Conservation (phyloP, 2,329 filamentous ascomycete species). For the Pseudonectria buxi region DNA sequence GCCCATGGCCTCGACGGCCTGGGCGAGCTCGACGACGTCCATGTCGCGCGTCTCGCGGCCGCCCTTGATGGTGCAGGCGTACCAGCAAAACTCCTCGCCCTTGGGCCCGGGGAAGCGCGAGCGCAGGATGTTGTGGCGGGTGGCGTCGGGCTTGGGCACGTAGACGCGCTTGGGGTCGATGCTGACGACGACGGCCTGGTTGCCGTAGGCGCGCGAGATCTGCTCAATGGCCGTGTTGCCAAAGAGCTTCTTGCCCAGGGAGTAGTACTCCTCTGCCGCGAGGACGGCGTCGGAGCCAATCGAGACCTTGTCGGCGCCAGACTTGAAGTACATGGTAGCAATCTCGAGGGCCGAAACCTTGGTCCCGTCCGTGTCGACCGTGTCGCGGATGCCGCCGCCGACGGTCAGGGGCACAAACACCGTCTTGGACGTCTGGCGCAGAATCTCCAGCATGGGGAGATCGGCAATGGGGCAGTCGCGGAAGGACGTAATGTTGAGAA, state of each 20-base stretch:
- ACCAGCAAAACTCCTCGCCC: conserved; percentile 85
- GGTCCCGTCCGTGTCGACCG: conserved; percentile 79
- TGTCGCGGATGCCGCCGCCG: conserved; percentile 91
- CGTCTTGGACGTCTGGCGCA: conserved; percentile 77
- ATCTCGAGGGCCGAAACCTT: conserved; percentile 86
- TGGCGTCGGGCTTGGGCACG: conserved; percentile 64
- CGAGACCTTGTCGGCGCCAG: conserved; percentile 93
- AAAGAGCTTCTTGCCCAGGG: conserved; percentile 57
- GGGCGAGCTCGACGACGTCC: conserved; percentile 81
- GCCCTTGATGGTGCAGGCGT: conserved; percentile 94
- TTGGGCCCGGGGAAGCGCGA: conserved; percentile 64
- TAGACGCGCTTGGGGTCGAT: conserved; percentile 92
- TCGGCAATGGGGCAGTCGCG: conserved; percentile 89
- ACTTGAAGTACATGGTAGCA: conserved; percentile 95
- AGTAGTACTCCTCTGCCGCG: conserved; percentile 87
- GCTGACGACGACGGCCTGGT: conserved; percentile 93
- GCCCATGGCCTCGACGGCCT: conserved; percentile 92
- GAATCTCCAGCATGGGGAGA: conserved; percentile 90
- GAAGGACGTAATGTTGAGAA: conserved; percentile 97
- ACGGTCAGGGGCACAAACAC: conserved; percentile 96
- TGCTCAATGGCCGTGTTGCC: conserved; percentile 91
- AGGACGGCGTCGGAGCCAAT: conserved; percentile 92
- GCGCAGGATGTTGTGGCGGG: conserved; percentile 64
- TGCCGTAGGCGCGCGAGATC: conserved; percentile 88
- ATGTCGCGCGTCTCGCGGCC: conserved; percentile 90